Percentiles rank a stretch among this genome's conserved stretches.
phyloP scores from a whole-genome alignment of 2,329 filamentous ascomycete genomes.

The Fusarium staphyleae region DNA sequence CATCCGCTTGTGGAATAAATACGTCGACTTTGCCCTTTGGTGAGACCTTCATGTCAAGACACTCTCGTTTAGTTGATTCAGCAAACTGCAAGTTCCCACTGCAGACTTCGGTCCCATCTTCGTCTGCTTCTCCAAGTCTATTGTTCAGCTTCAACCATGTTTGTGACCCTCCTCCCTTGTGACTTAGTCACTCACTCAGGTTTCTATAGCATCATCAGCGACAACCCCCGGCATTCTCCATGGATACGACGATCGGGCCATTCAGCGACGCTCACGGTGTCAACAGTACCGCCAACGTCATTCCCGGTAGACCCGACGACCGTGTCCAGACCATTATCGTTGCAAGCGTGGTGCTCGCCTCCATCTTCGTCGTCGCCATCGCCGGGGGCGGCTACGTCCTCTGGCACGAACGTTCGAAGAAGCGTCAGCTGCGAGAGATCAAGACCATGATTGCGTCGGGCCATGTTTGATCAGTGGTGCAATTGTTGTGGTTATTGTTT shows the following conservation, averaged over 20 bases:
- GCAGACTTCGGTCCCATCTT: not conserved
- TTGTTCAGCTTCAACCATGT: constrained; percentile 1
- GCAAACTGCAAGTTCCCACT: constrained; percentile 5
- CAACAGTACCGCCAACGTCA: not conserved
- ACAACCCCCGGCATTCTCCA: not conserved
- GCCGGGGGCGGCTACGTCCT: constrained; percentile 11
- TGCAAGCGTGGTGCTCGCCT: constrained; percentile 10
- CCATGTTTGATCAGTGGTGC: constrained; percentile 11
- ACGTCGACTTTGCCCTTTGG: not conserved
- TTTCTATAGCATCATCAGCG: not conserved
- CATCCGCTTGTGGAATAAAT: constrained; percentile 16
- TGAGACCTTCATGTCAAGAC: not conserved
- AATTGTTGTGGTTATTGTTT: too few species aligned
- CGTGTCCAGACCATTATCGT: constrained; percentile 13
- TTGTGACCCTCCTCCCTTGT: not conserved
- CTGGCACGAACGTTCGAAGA: constrained; percentile 8
- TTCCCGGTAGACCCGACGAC: not conserved
- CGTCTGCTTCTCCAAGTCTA: not conserved
- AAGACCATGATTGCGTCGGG: constrained; percentile 6
- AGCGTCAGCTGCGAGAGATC: constrained; percentile 7
- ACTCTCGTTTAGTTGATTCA: not conserved
- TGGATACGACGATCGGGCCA: constrained; percentile 17
- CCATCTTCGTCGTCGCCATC: constrained; percentile 12
- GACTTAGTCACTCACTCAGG: constrained; percentile 2
- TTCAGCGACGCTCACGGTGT: constrained; percentile 1